Percentiles rank a stretch among this genome's conserved stretches.
phyloP scores from a whole-genome alignment of 2,329 filamentous ascomycete genomes.

The Diplodia scrobiculata region DNA sequence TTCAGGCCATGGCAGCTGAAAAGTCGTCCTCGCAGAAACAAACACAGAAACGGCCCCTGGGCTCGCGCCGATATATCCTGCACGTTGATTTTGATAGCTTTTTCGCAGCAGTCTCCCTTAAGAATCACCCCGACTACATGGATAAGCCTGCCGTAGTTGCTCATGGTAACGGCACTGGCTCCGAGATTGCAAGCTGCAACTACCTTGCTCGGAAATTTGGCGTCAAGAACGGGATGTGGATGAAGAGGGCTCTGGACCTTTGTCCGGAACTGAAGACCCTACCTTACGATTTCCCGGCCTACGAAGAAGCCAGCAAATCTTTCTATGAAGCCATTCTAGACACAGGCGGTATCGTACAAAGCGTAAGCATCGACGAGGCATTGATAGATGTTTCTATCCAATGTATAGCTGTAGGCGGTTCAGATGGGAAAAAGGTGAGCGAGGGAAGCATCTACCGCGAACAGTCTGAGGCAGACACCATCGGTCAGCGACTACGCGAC shows the following conservation, averaged over 20 bases:
- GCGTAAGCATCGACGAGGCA: constrained; percentile 95
- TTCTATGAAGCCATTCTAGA: constrained; percentile 86
- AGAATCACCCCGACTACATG: constrained; percentile 71
- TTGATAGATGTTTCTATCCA: constrained; percentile 78
- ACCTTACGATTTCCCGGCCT: constrained; percentile 94
- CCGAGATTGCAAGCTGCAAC: constrained; percentile 97
- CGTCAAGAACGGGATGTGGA: constrained; percentile 99
- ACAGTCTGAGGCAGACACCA: constrained; percentile 73
- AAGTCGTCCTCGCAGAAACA: constrained; percentile 58
- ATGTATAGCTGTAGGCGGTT: constrained; percentile 66
- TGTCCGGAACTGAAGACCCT: constrained; percentile 85
- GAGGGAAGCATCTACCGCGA: constrained; percentile 75
- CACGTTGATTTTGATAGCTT: constrained; percentile 99
- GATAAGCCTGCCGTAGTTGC: constrained; percentile 86
- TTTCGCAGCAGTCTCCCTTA: constrained; percentile 89
- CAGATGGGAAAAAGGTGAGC: constrained; percentile 64
- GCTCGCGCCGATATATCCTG: constrained; percentile 77
- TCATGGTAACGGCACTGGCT: constrained; percentile 79
- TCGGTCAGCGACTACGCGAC: constrained; percentile 68
- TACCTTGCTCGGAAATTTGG: constrained; percentile 85
- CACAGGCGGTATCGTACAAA: constrained; percentile 82
- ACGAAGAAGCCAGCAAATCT: constrained; percentile 83
- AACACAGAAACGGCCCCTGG: constrained; percentile 59
- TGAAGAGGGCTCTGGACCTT: constrained; percentile 81
- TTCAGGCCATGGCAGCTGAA: constrained; percentile 78